Base-by-base conservation (phyloP, 257 asterid genomes). In the Solanum pinnatisectum region DNA sequence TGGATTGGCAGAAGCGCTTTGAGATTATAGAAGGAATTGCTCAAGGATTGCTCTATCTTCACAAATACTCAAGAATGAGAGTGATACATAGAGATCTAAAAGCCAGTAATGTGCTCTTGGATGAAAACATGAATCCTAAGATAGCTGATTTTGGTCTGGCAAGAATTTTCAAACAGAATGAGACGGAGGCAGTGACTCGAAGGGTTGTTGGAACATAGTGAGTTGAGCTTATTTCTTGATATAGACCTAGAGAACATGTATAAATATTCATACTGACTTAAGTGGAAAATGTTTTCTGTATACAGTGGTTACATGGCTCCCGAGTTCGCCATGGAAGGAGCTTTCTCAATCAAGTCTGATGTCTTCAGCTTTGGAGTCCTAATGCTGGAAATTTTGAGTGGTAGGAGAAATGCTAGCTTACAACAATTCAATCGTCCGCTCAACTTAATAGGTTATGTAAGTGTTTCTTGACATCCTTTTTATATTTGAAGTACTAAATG, bases 241-340 rank as follows among this genome's bases (percentile, higher is more conserved):
- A 73, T 72, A 11, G 11, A 30, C 6, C 23, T 10, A 39, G 13
- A 70, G 76, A 14, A 30, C 37, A 68, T 70, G 12, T 70, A 1
- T 11, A 37, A 25, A 32, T 74, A 36, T 15, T 8, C 35, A 40
- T 30, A 39, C 33, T 67, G 35, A 52, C 30, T 0, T 39, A 15
- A 8, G 9, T 81, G n/a, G 44, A 10, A 37, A 79, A 79, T 79
- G 35, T 25, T 40, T 30, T 46, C 67, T 27, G 1, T 22, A 36
- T 12, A 32, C 86, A 94, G 96, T 82, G 95, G 98, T 44, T 95
- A 93, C 91, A 94, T 94, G 95, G 94, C 98, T 36, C 97, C 96
- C 0, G 95, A 95, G 91, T 94, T 93, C 27, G 96, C 94, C 0
- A 93, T 93, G 94, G 93, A 94, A 33, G 98, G 98, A 4, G 91